These are phyloP conservation scores for Wickerhamiella brachini DNA, from an alignment of 805 yeast species.

Conservation along the genomic window DNA sequence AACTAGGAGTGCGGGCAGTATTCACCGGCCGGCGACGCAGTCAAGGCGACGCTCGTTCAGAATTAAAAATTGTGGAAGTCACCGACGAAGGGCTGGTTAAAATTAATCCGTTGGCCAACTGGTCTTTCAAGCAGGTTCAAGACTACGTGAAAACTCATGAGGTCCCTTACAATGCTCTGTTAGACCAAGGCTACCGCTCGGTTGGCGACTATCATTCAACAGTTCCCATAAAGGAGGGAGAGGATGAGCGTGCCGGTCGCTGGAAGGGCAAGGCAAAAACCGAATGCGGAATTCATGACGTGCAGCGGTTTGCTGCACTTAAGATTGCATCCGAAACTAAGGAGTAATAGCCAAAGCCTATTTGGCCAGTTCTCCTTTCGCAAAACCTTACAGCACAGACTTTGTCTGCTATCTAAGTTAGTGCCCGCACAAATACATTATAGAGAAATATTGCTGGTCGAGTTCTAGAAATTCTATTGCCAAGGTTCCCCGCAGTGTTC, in stretches of 20 bases:
- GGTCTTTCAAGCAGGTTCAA: slow-evolving; percentile 66
- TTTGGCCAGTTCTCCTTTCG: too few species aligned
- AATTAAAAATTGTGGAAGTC: slow-evolving; percentile 60
- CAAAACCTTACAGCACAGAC: too few species aligned
- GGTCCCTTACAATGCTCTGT: slow-evolving; percentile 75
- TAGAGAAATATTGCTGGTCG: not conserved
- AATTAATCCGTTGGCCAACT: slow-evolving; percentile 76
- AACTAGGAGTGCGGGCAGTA: slow-evolving; percentile 64
- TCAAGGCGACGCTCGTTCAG: slow-evolving; percentile 75
- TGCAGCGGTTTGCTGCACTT: slow-evolving; percentile 58
- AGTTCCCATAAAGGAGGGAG: slow-evolving; percentile 76
- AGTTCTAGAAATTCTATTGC: not conserved
- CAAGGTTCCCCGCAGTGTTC: not conserved
- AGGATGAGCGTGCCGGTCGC: slow-evolving; percentile 92
- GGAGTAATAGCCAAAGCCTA: not conserved
- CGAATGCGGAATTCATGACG: slow-evolving; percentile 89
- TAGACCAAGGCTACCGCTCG: slow-evolving; percentile 79
- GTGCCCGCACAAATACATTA: not conserved
- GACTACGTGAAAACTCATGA: slow-evolving; percentile 50
- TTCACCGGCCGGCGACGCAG: slow-evolving; percentile 83
- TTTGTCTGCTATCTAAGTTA: too few species aligned
- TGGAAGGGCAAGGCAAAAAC: slow-evolving; percentile 91
- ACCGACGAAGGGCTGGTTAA: slow-evolving; percentile 56
- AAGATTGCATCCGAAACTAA: not conserved
- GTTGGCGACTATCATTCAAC: slow-evolving; percentile 96